phyloP scores from a whole-genome alignment of 495 filamentous ascomycete species.

The Pseudomonodictys pantanalensis region DNA sequence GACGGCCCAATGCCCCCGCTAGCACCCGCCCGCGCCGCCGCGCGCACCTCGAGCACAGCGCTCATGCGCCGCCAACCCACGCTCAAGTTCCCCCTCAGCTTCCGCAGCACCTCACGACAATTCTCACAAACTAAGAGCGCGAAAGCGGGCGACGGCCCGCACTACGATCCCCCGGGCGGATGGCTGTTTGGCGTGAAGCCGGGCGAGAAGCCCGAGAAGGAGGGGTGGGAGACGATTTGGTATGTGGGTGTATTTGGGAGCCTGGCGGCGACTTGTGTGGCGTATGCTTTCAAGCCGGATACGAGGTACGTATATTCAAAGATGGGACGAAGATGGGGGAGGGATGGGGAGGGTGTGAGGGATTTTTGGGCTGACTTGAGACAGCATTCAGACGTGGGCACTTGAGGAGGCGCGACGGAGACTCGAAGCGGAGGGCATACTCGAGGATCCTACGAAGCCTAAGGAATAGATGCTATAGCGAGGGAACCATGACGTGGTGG shows the following conservation, averaged over 20 bases:
- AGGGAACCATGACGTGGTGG: background rate
- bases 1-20: conserved; percentile 12
- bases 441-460: conserved; percentile 64
- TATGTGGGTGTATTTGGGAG: conserved; percentile 90
- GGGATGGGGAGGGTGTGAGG: background rate
- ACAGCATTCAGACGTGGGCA: conserved; percentile 98
- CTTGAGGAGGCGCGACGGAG: conserved; percentile 91
- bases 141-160: conserved; percentile 48
- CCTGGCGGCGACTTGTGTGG: conserved; percentile 67
- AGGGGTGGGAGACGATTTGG: conserved; percentile 90
- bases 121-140: conserved; percentile 16
- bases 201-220: conserved; percentile 89
- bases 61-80: background rate
- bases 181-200: conserved; percentile 90
- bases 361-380: conserved; percentile 21
- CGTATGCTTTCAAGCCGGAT: conserved; percentile 96
- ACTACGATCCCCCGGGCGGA: conserved; percentile 87
- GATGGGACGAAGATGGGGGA: background rate
- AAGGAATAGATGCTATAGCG: conserved; percentile 6
- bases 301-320: conserved; percentile 69
- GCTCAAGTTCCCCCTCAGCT: background rate
- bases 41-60: conserved; percentile 6
- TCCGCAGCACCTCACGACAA: conserved; percentile 5
- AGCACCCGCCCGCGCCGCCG: background rate
- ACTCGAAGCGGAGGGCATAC: conserved; percentile 91